Base-by-base conservation (phyloP, 1,284 basidiomycete species). In the Cryptococcus wingfieldii region DNA sequence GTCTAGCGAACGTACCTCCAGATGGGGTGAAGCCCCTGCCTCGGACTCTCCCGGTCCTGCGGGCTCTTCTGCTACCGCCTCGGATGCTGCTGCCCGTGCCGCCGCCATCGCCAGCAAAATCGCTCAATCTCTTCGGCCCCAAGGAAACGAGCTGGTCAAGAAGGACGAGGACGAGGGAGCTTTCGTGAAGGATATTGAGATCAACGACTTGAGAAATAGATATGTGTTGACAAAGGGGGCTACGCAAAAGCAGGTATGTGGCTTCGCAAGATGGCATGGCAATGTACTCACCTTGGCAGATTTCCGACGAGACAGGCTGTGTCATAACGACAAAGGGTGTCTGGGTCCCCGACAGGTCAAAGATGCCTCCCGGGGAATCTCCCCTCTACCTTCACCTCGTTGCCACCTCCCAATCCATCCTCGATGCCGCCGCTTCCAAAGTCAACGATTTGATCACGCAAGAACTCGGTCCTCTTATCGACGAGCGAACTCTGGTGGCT, bases 161-260 rank as follows among this genome's bases (percentile, higher is more conserved):
- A 84, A 81, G 72, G 87, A 88, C 67, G 80, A 82, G 5, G 84
- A 89, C 58, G 90, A 93, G 61, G 89, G 83, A 43, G 90, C 89
- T 51, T 97, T 88, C 68, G 86, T 85, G 14, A 84, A 90, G 66
- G 92, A 97, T 74, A 90, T 98, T 59, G 94, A 98, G 74, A 96
- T 98, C 76, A 98, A 98, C 77, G 96, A 98, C 77, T 82, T 95
- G 55, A 81, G 94, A 67, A 98, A 98, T 78, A 83, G 95, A 58
- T 98, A 98, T 77, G 80, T 98, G 73, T 80, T 98, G 68, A 98
- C 96, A 44, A 96, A 92, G 75, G 89, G 90, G 2, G 83, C 88
- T 31, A 98, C 94, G 1, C 95, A 98, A 74, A 81, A 87, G 59
- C 86, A 95, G 82, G 90, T 92, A 60, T 60, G 84, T 81, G 9